Evolutionary conservation across 257 asterid genomes (phyloP), one percentile per base, ranked within the genome.

Genomic region (Echium plantagineum): DNA sequence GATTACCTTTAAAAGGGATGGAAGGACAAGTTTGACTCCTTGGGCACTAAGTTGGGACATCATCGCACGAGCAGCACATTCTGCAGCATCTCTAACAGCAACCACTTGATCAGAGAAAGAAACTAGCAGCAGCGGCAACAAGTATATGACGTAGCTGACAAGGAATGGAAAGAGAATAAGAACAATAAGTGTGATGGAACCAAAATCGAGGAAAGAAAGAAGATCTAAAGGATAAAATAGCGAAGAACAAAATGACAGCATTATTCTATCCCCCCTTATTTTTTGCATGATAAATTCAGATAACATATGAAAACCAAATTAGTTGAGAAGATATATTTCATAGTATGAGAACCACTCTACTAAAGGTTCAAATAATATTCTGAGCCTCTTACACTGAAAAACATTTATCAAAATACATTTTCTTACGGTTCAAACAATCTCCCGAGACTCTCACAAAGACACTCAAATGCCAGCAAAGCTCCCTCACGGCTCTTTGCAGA

Each of bases 61-160:
- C 98, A 91, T 91, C 57, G 98, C 97, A 66, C 98, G 98, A 67
- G 98, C 96, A 58, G 98, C 98, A 64, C 97, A 81, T 75, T 91
- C 98, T 60, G 98, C 95, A 68, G 95, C 98, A 61, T 91, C 98
- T 77, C 98, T 84, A 69, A 91, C 97, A 58, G 98, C 98, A 75
- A 88, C 63, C 60, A 91, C 98, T 85, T 71, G 98, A 74, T 91
- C 97, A 74, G 98, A 88, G 84, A 88, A 91, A 61, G 94, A 85
- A 66, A 77, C 95, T 49, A 91, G 73, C 63, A 91, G 98, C 46
- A 91, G 75, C 32, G 98, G 98, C 63, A 91, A 69, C 94, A 84
- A 82, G 72, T 82, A 94, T 72, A 91, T 91, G 58, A 91, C 96
- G 72, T 91, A 91, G 77, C 98, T 91, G 84, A 47, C 28, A 54